Evolutionary conservation across 2,329 filamentous ascomycete species (phyloP), one percentile per base, ranked within the genome.

Genomic region (Nemania sp.): DNA sequence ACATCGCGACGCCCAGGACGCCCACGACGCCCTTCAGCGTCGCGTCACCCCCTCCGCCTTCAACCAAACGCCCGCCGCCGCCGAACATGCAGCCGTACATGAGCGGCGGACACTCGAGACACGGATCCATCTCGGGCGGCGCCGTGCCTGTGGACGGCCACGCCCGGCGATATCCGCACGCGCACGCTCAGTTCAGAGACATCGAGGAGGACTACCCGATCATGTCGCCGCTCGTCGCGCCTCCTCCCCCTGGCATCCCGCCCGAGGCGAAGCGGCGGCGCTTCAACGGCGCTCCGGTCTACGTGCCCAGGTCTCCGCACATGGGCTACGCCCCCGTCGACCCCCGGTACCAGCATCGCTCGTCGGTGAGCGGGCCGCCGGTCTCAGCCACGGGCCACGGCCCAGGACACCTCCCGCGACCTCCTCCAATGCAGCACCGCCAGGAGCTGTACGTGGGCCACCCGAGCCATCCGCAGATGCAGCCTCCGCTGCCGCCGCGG

Each of bases 1-100:
- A 82, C 70, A 86, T 88, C 68, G 82, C 83, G 53, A 85, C 86
- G 5, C 85, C 87, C 0, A 80, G 81, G 40, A 87, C 86, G 9
- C 85, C 87, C 0, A 82, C 77, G 15, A 82, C 79, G 2, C 79
- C 82, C 1, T 78, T 79, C 55, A 69, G 74, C 17, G 74, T 73
- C 3, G 73, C 78, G 2, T 72, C 76, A 2, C 70, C 74, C 7
- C 68, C 73, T 5, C 66, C 71, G 10, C 54, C 67, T 25, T 43
- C 40, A 4, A 11, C n/a, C 10, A 68, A 66, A 54, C 63, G 61
- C n/a, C 52, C 62, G 11, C 63, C 60, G 13, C 54, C 62, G 11
- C 34, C 54, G 15, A 67, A 60, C 46, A 68, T 68, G 65, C 62
- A 65, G 59, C 29, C 55, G 34, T 43, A 70, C 25, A 64, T 72